Evolutionary conservation across 345 rosid species (phyloP).

Genomic region (Rhodomyrtus tomentosa): DNA sequence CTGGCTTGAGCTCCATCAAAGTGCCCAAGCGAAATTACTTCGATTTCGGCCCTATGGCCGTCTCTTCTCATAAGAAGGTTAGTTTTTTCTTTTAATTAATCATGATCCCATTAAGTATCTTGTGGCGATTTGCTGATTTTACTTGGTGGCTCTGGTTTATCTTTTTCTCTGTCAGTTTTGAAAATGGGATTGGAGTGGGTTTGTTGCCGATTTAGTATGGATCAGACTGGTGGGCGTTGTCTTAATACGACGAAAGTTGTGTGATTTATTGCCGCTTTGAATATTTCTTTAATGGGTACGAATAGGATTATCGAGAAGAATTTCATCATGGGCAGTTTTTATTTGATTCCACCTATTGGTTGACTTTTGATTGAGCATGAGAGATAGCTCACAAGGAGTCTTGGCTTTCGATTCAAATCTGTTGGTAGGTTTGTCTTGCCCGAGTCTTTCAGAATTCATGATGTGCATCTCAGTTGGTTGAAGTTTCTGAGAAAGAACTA

Average conservation of each 20-base stretch:
- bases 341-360: background rate
- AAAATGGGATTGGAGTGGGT: background rate
- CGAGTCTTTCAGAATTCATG: background rate
- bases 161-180: background rate
- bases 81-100: background rate
- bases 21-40: constrained; percentile 49
- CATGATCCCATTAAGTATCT: background rate
- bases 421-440: background rate
- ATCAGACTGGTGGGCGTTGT: background rate
- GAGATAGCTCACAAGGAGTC: background rate
- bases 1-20: constrained; percentile 28
- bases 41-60: constrained; percentile 26
- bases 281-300: background rate
- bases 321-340: background rate
- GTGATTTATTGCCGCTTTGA: background rate
- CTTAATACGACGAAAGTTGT: background rate
- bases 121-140: background rate
- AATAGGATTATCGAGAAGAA: background rate
- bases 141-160: background rate
- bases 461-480: background rate
- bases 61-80: constrained; percentile 70
- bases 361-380: background rate
- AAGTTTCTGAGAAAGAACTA: background rate
- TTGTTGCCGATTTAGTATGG: background rate
- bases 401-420: background rate